A percentile compares a stretch with the other conserved stretches of the same genome.
These are phyloP conservation scores for Colletotrichum brevisporum DNA, from an alignment of 2,329 filamentous ascomycete species.

Conservation along the genomic window DNA sequence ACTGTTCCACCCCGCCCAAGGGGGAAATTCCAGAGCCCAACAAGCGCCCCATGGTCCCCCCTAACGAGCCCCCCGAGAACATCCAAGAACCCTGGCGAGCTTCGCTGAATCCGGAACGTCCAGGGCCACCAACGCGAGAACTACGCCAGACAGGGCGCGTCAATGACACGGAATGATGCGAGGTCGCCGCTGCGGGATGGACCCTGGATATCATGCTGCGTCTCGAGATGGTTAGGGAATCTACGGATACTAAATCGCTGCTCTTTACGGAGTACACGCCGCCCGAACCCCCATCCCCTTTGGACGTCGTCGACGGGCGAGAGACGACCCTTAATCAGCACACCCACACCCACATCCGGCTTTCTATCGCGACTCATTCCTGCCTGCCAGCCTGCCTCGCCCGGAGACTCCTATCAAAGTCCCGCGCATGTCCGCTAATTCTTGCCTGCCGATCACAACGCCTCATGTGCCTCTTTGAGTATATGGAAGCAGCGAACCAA, in stretches of 20 bases:
- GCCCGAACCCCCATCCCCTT: too few relatives aligned
- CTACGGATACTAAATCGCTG: background rate
- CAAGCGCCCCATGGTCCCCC: slow-evolving; percentile 13
- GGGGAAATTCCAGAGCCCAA: slow-evolving; percentile 25
- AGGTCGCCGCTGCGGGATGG: slow-evolving; percentile 23
- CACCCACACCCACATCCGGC: too few relatives aligned
- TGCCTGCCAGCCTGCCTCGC: background rate
- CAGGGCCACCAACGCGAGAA: slow-evolving; percentile 18
- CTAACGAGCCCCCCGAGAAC: slow-evolving; percentile 7
- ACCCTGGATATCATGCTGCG: slow-evolving; percentile 19
- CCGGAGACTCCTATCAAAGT: background rate
- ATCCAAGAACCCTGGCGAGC: slow-evolving; percentile 25
- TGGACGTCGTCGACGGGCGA: too few relatives aligned
- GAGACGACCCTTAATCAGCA: too few relatives aligned
- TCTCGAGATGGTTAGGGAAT: background rate
- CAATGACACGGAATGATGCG: slow-evolving; percentile 31
- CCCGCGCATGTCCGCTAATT: background rate
- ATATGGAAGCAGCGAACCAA: slow-evolving; percentile 21
- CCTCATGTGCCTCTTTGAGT: background rate
- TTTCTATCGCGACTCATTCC: background rate
- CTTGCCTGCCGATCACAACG: background rate
- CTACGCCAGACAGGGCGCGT: slow-evolving; percentile 4
- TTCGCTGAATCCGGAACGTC: slow-evolving; percentile 29
- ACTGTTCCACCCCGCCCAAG: slow-evolving; percentile 31
- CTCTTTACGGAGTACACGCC: too few relatives aligned